A percentile compares a stretch with the other conserved stretches of the same genome.
Evolutionary conservation across 2,329 filamentous ascomycete species (phyloP).

Genomic region (Lanzia echinophila): DNA sequence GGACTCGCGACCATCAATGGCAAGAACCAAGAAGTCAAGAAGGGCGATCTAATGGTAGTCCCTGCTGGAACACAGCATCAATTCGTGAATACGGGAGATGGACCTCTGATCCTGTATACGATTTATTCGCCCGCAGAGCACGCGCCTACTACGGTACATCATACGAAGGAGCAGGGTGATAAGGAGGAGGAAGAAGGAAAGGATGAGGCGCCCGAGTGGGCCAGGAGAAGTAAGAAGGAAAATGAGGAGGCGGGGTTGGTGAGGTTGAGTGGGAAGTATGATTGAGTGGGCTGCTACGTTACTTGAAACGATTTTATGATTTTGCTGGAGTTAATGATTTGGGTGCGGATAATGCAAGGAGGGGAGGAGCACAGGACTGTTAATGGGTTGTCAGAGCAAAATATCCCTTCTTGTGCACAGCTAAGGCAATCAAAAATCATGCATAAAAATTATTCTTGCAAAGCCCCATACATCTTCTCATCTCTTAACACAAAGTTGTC

Average conservation of each 20-base stretch:
- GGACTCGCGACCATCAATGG: conserved; percentile 53
- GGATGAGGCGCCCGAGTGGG: conserved; percentile 56
- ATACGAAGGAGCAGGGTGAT: conserved; percentile 57
- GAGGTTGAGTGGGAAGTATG: conserved; percentile 33
- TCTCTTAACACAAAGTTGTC: no score
- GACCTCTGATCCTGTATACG: conserved; percentile 54
- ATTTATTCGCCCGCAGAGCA: conserved; percentile 60
- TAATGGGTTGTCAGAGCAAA: no score
- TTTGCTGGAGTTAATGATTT: no score
- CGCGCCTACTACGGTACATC: conserved; percentile 50
- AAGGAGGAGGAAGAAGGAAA: conserved; percentile 53
- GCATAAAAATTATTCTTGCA: no score
- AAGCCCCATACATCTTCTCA: no score
- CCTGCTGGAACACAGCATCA: conserved; percentile 61
- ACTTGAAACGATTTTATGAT: no score
- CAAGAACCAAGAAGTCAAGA: conserved; percentile 43
- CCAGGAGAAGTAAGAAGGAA: conserved; percentile 46
- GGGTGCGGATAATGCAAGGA: no score
- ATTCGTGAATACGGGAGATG: conserved; percentile 54
- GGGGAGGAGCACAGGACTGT: no score
- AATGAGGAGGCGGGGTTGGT: conserved; percentile 52
- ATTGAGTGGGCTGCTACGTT: neutral
- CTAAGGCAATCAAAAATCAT: no score
- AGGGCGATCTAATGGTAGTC: conserved; percentile 43
- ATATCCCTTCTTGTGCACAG: no score